Evolutionary conservation across 108 stramenopile species (phyloP), one percentile per base, ranked within the genome.

Genomic region (Pseudonitzschia delicatissima): DNA sequence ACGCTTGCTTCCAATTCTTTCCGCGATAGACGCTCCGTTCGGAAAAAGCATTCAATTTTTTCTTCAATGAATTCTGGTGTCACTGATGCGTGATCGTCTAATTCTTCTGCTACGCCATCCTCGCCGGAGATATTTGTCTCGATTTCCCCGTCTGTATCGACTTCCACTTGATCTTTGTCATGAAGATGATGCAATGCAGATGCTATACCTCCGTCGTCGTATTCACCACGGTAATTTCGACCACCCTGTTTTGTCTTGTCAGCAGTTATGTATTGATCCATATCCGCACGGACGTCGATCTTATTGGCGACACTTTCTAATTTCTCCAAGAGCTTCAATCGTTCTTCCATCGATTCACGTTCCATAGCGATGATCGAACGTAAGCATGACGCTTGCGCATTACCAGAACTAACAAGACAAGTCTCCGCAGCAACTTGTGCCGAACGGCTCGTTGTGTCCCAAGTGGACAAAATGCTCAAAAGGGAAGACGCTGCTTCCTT

Each of bases 201-300:
- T 18, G 90, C 90, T 17, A 88, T 66, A 13, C 87, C 87, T 4
- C 87, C 90, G 79, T 87, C 87, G 55, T 92, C 90, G 23, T 88
- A 76, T n/a, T 91, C 85, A 25, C 82, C 84, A 25, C 79, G 45
- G 32, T 67, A 59, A 44, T 72, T 76, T 5, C 57, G 59, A 17
- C 86, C 82, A 39, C 83, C 81, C 12, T 64, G 77, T 53, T 73
- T 42, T 9, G 34, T 50, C 59, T 85, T 85, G 31, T 92, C 87
- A 20, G 29, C 32, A 29, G 50, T 45, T 55, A 92, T 88, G 71
- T 83, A 92, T 28, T 40, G 33, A 61, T 86, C 75, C 64, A 92
- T 52, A 68, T 92, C 90, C n/a, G 62, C 64, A 4, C 90, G 80
- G 9, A 88, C 84, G 58, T 88, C 83, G 23, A 92, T 76, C 3